Conservation (phyloP, 2,329 filamentous ascomycete genomes). For the Kalmusia sp. region DNA sequence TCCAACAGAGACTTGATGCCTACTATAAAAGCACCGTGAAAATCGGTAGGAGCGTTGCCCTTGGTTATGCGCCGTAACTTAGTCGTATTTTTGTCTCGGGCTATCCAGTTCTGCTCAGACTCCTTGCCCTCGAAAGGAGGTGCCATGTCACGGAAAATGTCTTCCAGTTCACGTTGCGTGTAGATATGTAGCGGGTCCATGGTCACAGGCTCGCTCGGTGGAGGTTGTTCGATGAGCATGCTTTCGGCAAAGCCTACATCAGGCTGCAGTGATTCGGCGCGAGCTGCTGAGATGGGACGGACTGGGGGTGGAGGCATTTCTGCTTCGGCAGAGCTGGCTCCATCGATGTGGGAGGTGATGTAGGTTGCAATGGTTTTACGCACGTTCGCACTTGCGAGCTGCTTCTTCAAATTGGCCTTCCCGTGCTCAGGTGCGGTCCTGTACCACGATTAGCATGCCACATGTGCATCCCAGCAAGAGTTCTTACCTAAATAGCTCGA, state of each 20-base stretch:
- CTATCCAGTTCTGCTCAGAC: conserved; percentile 88
- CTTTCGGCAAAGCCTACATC: conserved; percentile 53
- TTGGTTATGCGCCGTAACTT: conserved; percentile 80
- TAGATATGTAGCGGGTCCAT: conserved; percentile 86
- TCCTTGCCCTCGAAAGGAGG: conserved; percentile 85
- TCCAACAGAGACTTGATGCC: conserved; percentile 79
- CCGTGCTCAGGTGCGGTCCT: conserved; percentile 81
- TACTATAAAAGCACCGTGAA: conserved; percentile 71
- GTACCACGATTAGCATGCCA: conserved; percentile 22
- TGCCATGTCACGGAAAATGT: conserved; percentile 82
- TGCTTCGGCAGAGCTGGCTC: conserved; percentile 59
- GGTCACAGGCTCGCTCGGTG: conserved; percentile 70
- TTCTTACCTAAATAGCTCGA: conserved; percentile 80
- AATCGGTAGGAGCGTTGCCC: conserved; percentile 84
- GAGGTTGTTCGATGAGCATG: conserved; percentile 60
- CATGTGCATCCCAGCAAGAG: not conserved
- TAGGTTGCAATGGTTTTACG: conserved; percentile 83
- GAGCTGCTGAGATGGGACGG: conserved; percentile 41
- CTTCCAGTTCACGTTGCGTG: conserved; percentile 86
- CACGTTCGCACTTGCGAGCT: conserved; percentile 83
- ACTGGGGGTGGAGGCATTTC: conserved; percentile 34
- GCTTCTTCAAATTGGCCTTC: conserved; percentile 87
- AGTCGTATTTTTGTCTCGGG: conserved; percentile 79
- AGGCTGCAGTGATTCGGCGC: conserved; percentile 46
- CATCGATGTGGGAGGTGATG: conserved; percentile 78